Evolutionary conservation across 352 stramenopile species (phyloP), one percentile per base, ranked within the genome.

Genomic region (Thalassiosira gravida): DNA sequence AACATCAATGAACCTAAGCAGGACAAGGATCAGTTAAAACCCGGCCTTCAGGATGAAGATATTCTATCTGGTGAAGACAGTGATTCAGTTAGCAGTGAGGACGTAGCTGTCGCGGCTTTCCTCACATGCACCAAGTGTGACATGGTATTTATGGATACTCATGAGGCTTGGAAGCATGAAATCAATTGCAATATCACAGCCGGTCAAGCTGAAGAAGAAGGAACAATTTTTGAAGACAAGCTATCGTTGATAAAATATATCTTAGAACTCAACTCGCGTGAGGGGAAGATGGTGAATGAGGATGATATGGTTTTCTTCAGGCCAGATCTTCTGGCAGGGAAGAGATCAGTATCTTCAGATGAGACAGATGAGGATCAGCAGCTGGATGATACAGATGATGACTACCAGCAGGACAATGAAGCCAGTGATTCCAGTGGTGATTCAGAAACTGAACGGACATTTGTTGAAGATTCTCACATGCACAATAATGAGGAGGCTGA

Each of bases 71-170:
- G n/a, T n/a, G n/a, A n/a, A n/a, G n/a, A n/a, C n/a, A 46, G 55
- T 44, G 29, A 65, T 16, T 29, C 16, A 32, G 30, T 13, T 2
- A 30, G 11, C 47, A 24, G 16, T 24, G 47, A 56, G 9, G 27
- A 65, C 56, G 30, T 16, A n/a, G 29, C 22, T 39, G 59, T 53
- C 25, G 14, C 59, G 20, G 59, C 20, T 16, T 68, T 68, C 37
- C 29, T 68, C 8, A 68, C 59, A 1, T 68, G 59, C 59, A 30
- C 55, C 2, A 68, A 68, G 35, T 68, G 59, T 24, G n/a, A 20
- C 42, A 68, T 68, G 59, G 59, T 68, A 55, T 68, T 68, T 14
- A 20, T 53, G 14, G 8, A 68, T n/a, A 30, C 5, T 20, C 27
- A 24, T 39, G 59, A 68, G 59, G 59, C 35, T 25, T 29, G 30